Base-by-base conservation (phyloP, 371 early-diverging fungal species). In the Mortierella sp. region DNA sequence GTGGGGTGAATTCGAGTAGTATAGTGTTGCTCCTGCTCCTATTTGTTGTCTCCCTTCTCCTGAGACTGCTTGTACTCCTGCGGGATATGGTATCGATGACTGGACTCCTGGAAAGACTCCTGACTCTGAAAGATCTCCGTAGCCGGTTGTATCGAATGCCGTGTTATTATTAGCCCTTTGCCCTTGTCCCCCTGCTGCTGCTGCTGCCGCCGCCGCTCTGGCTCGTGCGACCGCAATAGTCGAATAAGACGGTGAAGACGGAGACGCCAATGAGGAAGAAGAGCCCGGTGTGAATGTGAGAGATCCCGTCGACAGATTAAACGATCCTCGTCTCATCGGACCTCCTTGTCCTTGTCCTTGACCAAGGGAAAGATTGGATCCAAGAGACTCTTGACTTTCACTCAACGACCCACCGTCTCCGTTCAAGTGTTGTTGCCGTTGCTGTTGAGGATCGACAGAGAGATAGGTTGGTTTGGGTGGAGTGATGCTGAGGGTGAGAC, bases 211-310 rank as follows among this genome's bases (percentile, higher is more conserved):
- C 4, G 71, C 76, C 39, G 80, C 81, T 41, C 81, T 73, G 68
- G 74, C 81, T 58, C 81, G 73, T 63, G 81, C 81, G 29, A 81
- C 77, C 24, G 81, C 81, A 66, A 81, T 69, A 10, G 81, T 81
- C 9, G 81, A 81, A 48, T 81, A 81, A 4, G 81, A 81, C 3
- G 81, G 81, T 34, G 81, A 81, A 13, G 81, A 81, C 2, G 81
- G 81, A 22, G 81, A 81, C 31, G 77, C 77, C 58, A 81, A 34
- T 2, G 79, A 79, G 11, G 72, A 22, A 14, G 79, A 45, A 7
- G 72, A 53, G 53, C 68, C 55, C 31, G 75, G 64, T 16, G 61
- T 70, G 29, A 79, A 71, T 47, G 68, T 79, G n/a, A 79, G 64
- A 14, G 77, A 70, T 16, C 74, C 77, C 5, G 73, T 76, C 10